A percentile compares a stretch with the other conserved stretches of the same genome.
phyloP scores from a whole-genome alignment of 768 basidiomycete species.

The Leucocoprinus leucothites region DNA sequence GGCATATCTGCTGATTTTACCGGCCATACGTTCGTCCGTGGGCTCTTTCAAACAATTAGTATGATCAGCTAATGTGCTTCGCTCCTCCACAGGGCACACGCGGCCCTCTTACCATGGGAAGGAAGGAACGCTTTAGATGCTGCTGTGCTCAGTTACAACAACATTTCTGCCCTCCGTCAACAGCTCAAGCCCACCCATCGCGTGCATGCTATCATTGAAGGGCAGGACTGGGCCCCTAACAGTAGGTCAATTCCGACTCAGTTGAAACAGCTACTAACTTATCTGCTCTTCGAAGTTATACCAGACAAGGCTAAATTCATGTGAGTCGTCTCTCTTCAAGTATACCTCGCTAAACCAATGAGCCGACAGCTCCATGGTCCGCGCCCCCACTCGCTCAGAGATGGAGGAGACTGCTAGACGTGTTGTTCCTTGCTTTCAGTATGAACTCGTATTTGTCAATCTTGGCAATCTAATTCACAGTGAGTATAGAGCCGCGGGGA shows the following conservation, averaged over 20 bases:
- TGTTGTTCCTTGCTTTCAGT: conserved; percentile 74
- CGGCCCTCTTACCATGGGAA: conserved; percentile 80
- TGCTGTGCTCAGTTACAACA: conserved; percentile 81
- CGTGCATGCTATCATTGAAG: conserved; percentile 77
- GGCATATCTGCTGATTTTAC: conserved; percentile 59
- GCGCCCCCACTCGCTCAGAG: conserved; percentile 65
- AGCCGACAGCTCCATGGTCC: conserved; percentile 58
- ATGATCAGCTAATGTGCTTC: neutral
- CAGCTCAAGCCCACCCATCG: conserved; percentile 76
- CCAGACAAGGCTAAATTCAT: conserved; percentile 76
- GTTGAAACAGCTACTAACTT: neutral
- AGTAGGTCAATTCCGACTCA: conserved; percentile 35
- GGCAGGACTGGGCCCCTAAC: conserved; percentile 72
- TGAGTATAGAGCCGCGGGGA: conserved; percentile 52
- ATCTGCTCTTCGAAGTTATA: conserved; percentile 52
- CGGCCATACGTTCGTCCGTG: conserved; percentile 61
- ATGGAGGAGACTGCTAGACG: conserved; percentile 55
- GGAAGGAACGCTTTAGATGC: conserved; percentile 83
- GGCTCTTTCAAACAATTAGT: neutral
- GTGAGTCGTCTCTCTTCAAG: conserved; percentile 32
- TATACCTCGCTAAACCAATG: neutral
- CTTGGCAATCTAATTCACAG: neutral
- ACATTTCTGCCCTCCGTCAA: conserved; percentile 76
- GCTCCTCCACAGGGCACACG: conserved; percentile 56
- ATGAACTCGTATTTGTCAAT: neutral